phyloP scores from a whole-genome alignment of 2,329 filamentous ascomycete species.

The Hypoxylon sp. region DNA sequence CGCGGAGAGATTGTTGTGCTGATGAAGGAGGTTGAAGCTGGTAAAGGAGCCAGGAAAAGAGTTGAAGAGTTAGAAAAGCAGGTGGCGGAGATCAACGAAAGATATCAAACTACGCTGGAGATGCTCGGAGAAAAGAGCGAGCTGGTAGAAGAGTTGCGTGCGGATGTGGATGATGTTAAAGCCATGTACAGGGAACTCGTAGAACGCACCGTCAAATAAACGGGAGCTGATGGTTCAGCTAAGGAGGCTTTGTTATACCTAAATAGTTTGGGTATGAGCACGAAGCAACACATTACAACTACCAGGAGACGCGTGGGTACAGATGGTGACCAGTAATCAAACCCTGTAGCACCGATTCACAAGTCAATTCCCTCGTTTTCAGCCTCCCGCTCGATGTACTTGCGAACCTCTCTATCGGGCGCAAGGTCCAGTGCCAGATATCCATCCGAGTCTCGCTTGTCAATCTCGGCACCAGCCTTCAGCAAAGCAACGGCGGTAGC shows the following conservation, averaged over 20 bases:
- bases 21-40: constrained; percentile 87
- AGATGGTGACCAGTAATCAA: constrained; percentile 1
- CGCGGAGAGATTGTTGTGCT: constrained; percentile 90
- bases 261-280: constrained; percentile 33
- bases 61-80: constrained; percentile 77
- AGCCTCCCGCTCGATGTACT: constrained; percentile 82
- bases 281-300: constrained; percentile 34
- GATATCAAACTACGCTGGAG: constrained; percentile 93
- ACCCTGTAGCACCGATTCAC: constrained; percentile 15
- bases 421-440: constrained; percentile 83
- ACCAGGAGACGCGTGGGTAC: not conserved
- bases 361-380: constrained; percentile 85
- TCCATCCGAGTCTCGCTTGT: constrained; percentile 81
- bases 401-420: constrained; percentile 86
- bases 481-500: constrained; percentile 87
- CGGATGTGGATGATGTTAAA: constrained; percentile 94
- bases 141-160: constrained; percentile 88
- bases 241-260: constrained; percentile 27
- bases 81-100: constrained; percentile 76
- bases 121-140: constrained; percentile 98
- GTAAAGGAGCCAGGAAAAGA: constrained; percentile 71
- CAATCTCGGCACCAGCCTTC: constrained; percentile 85
- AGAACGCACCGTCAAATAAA: constrained; percentile 82
- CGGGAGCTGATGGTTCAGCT: constrained; percentile 11
- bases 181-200: constrained; percentile 95